phyloP scores from a whole-genome alignment of 2,329 filamentous ascomycete species.

The Leptographium galeiforme region DNA sequence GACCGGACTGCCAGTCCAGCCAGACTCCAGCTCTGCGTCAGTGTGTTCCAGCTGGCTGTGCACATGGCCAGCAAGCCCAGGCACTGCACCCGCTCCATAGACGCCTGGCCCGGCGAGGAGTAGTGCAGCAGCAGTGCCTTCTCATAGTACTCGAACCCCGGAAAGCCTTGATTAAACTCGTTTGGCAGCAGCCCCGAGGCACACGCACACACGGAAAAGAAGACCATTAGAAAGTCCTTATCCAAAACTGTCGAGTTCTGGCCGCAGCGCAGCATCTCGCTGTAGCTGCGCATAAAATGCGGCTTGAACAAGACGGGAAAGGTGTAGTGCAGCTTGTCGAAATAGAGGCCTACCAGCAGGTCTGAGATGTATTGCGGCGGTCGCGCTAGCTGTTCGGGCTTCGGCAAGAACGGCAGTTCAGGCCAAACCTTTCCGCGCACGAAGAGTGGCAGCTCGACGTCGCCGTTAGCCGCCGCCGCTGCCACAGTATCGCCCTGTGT shows the following conservation, averaged over 20 bases:
- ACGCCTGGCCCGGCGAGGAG: conserved; percentile 15
- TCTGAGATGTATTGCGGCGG: conserved; percentile 17
- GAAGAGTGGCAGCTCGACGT: conserved; percentile 16
- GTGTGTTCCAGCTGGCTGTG: conserved; percentile 17
- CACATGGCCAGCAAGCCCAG: conserved; percentile 18
- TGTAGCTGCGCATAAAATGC: conserved; percentile 15
- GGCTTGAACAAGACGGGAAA: conserved; percentile 17
- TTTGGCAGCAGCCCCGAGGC: conserved; percentile 15
- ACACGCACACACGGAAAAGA: conserved; percentile 18
- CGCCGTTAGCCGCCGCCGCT: background rate
- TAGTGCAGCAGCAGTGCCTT: conserved; percentile 15
- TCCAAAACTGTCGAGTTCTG: conserved; percentile 5
- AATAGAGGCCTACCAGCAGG: conserved; percentile 16
- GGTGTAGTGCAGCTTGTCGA: conserved; percentile 17
- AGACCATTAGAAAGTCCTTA: conserved; percentile 15
- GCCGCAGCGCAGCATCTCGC: conserved; percentile 6
- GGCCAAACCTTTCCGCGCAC: conserved; percentile 16
- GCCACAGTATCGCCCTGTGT: too few relatives aligned
- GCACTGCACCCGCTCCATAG: conserved; percentile 16
- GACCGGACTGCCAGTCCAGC: conserved; percentile 17
- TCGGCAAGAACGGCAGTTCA: conserved; percentile 15
- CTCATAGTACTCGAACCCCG: conserved; percentile 14
- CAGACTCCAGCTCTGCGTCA: conserved; percentile 17
- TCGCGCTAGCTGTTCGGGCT: conserved; percentile 13
- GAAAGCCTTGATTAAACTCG: conserved; percentile 6